phyloP scores from a whole-genome alignment of 345 rosid genomes.

The Pistacia integerrima region DNA sequence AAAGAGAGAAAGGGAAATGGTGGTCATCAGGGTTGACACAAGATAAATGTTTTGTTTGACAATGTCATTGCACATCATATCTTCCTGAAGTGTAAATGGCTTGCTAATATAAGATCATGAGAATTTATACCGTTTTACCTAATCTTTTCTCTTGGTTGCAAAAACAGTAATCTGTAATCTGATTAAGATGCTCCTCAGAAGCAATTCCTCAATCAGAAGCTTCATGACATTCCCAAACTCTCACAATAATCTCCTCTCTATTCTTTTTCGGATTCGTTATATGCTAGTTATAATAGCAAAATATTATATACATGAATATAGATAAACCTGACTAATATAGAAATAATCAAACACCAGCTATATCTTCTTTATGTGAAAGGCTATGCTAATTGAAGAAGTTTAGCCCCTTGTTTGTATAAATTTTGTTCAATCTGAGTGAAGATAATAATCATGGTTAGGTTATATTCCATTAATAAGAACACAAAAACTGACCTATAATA shows the following conservation, averaged over 20 bases:
- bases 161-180: not conserved
- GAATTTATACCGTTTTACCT: not conserved
- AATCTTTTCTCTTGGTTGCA: not conserved
- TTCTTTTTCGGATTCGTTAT: not conserved
- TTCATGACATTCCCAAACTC: not conserved
- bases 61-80: not conserved
- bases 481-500: too few relatives aligned
- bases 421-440: too few relatives aligned
- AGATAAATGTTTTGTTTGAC: slow-evolving; percentile 3
- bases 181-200: not conserved
- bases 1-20: slow-evolving; percentile 5
- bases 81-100: not conserved
- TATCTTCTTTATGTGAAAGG: not conserved
- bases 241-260: not conserved
- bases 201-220: not conserved
- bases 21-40: slow-evolving; percentile 10
- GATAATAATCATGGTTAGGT: too few relatives aligned
- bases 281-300: not conserved
- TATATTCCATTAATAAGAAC: too few relatives aligned
- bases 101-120: not conserved
- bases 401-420: not conserved
- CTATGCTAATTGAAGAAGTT: not conserved
- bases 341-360: not conserved
- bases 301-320: not conserved
- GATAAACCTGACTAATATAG: too few relatives aligned